phyloP scores from a whole-genome alignment of 805 yeast genomes.

The Hanseniaspora jakobsenii region DNA sequence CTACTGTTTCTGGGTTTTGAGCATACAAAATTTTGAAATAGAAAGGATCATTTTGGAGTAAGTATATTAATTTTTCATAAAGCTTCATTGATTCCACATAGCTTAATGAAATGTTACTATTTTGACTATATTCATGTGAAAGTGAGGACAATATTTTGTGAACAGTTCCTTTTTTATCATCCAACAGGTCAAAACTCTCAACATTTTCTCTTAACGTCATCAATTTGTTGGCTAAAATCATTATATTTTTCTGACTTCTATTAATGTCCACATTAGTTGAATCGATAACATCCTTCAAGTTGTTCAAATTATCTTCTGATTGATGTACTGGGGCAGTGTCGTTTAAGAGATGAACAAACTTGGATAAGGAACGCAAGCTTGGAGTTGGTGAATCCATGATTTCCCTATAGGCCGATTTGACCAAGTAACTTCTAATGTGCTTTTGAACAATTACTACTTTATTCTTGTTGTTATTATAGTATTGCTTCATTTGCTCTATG shows the following conservation, averaged over 20 bases:
- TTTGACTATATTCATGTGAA: conserved; percentile 6
- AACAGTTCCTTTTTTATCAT: conserved; percentile 10
- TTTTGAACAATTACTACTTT: conserved; percentile 65
- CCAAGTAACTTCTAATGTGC: conserved; percentile 51
- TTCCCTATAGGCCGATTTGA: conserved; percentile 61
- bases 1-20: conserved; percentile 25
- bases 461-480: conserved; percentile 46
- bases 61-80: conserved; percentile 67
- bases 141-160: conserved; percentile 15
- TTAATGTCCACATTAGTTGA: conserved; percentile 61
- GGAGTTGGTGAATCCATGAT: conserved; percentile 64
- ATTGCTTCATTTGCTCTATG: conserved; percentile 28
- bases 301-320: conserved; percentile 59
- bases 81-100: conserved; percentile 2
- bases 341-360: conserved; percentile 63
- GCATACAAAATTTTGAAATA: conserved; percentile 52
- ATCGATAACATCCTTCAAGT: conserved; percentile 53
- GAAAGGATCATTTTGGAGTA: conserved; percentile 70
- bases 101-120: conserved; percentile 7
- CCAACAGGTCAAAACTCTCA: conserved; percentile 24
- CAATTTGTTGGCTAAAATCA: conserved; percentile 65
- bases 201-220: conserved; percentile 65
- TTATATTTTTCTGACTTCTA: conserved; percentile 58
- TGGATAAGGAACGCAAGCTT: conserved; percentile 59
- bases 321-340: conserved; percentile 64